A percentile compares a stretch with the other conserved stretches of the same genome.
These are phyloP conservation scores for Epichloe coenophiala DNA, from an alignment of 2,329 filamentous ascomycete species.

Conservation along the genomic window DNA sequence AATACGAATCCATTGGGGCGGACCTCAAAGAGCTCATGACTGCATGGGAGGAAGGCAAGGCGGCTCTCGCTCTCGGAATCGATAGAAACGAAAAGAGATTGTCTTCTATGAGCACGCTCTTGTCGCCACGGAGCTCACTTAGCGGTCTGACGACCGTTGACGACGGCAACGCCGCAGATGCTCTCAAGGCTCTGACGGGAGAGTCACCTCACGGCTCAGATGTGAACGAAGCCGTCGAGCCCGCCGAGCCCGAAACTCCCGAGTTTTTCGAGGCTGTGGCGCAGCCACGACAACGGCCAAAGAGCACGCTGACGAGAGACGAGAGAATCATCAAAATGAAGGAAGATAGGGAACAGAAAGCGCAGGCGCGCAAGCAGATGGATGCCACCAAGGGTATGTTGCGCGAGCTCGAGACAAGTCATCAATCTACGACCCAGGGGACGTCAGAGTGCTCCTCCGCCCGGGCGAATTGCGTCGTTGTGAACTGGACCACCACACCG, in stretches of 20 bases:
- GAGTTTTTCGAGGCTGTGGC: conserved; percentile 90
- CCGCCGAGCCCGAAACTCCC: conserved; percentile 51
- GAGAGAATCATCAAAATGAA: conserved; percentile 80
- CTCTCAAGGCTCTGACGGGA: conserved; percentile 66
- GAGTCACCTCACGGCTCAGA: conserved; percentile 44
- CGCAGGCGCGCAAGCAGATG: conserved; percentile 55
- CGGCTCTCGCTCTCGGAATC: conserved; percentile 68
- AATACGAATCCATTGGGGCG: conserved; percentile 88
- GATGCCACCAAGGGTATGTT: conserved; percentile 85
- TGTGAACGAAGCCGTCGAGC: conserved; percentile 41
- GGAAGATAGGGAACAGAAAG: conserved; percentile 69
- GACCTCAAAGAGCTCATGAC: conserved; percentile 71
- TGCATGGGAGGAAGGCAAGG: conserved; percentile 79
- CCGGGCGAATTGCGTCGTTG: conserved; percentile 25
- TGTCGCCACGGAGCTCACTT: conserved; percentile 49
- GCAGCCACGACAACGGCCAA: conserved; percentile 41
- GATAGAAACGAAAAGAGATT: conserved; percentile 64
- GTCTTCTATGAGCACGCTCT: conserved; percentile 44
- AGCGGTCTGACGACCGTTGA: conserved; percentile 55
- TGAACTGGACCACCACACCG: conserved; percentile 12
- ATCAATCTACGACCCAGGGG: conserved; percentile 44
- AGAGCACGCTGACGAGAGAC: conserved; percentile 63
- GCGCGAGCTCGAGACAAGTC: conserved; percentile 79
- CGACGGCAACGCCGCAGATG: conserved; percentile 38
- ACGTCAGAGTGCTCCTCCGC: conserved; percentile 22